Base-by-base conservation (phyloP, 768 basidiomycete genomes). In the Pholiota microspora region DNA sequence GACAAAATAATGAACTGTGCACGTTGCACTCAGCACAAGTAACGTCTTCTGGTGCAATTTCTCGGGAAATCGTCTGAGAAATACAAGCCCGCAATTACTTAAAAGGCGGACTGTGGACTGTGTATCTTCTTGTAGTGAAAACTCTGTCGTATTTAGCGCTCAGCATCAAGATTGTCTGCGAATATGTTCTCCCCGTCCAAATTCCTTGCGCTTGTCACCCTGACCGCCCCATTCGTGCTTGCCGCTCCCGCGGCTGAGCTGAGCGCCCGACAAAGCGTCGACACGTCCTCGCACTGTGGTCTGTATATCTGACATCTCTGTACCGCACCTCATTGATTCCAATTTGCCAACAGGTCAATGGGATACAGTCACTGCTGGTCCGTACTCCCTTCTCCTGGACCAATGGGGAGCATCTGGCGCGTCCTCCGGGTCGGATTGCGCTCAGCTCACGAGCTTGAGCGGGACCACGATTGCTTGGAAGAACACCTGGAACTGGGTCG, bases 281-380 rank as follows among this genome's bases (percentile, higher is more conserved):
- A 77, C 48, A 77, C 76, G 1, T 63, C 67, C 2, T 62, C 60
- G 4, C 70, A 77, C 61, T 76, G 77, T 36, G 74, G 74, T 72
- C 52, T 32, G 59, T 51, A 27, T 36, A 25, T 16, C 34, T 3
- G 31, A 1, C 28, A n/a, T 23, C 25, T 36, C 12, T 38, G n/a
- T 15, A 24, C 45, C 6, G 4, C 29, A 12, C 50, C 8, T 2
- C 24, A 25, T 7, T 3, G 16, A 27, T 21, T 9, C 45, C 36
- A 35, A 53, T 49, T 76, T 82, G 78, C 13, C 76, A 83, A 71
- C 86, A 76, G 83, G 79, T 13, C 76, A 83, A 71, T 87, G 75
- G 76, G 83, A 83, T 45, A 62, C 66, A 15, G 71, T 81, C 51
- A 57, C 64, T 12, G 73, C 72, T 2, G 77, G 76, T 7, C 57